phyloP scores from a whole-genome alignment of 148 eudicot species.

The Dysphania ambrosioides region DNA sequence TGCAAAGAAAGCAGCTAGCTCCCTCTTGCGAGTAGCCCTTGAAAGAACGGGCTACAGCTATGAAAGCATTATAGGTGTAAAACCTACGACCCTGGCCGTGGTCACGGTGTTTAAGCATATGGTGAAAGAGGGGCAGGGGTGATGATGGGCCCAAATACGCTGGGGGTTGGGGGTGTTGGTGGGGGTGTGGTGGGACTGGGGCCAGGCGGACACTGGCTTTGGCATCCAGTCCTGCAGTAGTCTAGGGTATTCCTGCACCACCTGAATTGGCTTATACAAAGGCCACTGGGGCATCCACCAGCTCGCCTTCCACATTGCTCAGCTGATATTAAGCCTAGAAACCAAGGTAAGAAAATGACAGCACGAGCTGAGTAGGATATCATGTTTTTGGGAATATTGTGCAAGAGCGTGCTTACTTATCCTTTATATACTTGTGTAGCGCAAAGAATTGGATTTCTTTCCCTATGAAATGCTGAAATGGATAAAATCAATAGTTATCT shows the following conservation, averaged over 20 bases:
- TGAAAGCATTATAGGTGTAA: conserved; percentile 50
- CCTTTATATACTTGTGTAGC: conserved; percentile 19
- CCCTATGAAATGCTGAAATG: conserved; percentile 12
- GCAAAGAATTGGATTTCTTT: not conserved
- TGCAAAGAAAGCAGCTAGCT: conserved; percentile 55
- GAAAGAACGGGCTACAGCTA: conserved; percentile 37
- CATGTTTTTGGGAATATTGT: not conserved
- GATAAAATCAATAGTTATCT: conserved; percentile 3
- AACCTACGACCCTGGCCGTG: conserved; percentile 43
- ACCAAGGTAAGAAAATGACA: conserved; percentile 1
- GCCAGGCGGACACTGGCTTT: conserved; percentile 39
- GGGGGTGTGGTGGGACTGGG: too few species aligned
- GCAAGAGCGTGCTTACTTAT: not conserved
- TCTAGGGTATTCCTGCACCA: conserved; percentile 21
- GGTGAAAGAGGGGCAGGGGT: conserved; percentile 26
- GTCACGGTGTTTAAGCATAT: conserved; percentile 44
- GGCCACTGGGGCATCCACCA: conserved; percentile 21
- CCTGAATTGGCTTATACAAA: conserved; percentile 36
- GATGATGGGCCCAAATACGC: conserved; percentile 32
- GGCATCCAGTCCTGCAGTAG: conserved; percentile 33
- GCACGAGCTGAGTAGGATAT: not conserved
- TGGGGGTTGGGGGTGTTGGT: not conserved
- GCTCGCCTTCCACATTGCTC: conserved; percentile 35
- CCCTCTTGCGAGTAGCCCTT: conserved; percentile 34
- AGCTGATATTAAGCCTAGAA: conserved; percentile 16